Base-by-base conservation (phyloP, 2,329 filamentous ascomycete genomes). In the Apiospora kogelbergensis region DNA sequence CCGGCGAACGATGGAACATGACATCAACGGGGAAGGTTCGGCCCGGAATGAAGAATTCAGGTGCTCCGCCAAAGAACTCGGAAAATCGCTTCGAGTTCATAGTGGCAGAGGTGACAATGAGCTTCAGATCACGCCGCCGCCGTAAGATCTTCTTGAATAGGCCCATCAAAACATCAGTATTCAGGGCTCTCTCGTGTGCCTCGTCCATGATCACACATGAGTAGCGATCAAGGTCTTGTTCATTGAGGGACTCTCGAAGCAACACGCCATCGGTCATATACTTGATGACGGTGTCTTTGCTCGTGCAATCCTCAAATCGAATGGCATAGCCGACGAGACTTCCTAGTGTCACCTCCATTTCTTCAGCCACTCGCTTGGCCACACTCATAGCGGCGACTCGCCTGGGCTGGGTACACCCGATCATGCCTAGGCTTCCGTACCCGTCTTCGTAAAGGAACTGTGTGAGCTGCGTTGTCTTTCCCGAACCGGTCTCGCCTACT, bases 141-240 rank as follows among this genome's bases (percentile, higher is more conserved):
- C 95, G 92, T 63, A 99, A 83, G 4, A 99, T 95, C 81, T 99
- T 99, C 80, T 98, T 99, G 83, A 99, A 95, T 37, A 99, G 83
- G 0, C 96, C 96, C 93, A 99, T 97, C 17, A 99, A 83, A 22
- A 99, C 95, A 79, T 99, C 96, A 0, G 96, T 99, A 77, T 99
- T 98, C 65, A 99, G 83, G 1, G 96, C 95, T 79, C 96, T 89
- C 81, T 99, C 96, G 86, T 99, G 96, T 5, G 96, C 97, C 83
- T 99, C 96, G 78, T 99, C 96, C 96, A 99, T 99, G 80, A 99
- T 99, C 75, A 99, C 94, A 78, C 95, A 98, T 17, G 95, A 97
- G 79, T 99, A 99, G 72, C 93, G 93, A 80, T 98, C 96, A 63
- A 99, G 85, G 78, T 99, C 95, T 7, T 92, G 89, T 79, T 98